Conservation (phyloP, 116 monocot species). For the Papilionanthe hybrid region DNA sequence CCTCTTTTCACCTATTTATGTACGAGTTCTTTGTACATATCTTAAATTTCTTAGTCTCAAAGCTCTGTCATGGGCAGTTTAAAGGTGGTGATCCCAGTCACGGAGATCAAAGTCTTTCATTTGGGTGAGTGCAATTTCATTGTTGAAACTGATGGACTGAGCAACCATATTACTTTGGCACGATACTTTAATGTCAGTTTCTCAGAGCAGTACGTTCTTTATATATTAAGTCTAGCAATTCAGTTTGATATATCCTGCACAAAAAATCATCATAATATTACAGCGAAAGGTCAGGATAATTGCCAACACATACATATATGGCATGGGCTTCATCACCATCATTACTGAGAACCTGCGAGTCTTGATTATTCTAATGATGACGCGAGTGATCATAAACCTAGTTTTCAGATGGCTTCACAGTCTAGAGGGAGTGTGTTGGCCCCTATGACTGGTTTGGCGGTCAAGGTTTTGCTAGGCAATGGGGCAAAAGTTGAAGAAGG, state of each 20-base stretch:
- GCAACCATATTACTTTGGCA: constrained; percentile 55
- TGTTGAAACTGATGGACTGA: constrained; percentile 58
- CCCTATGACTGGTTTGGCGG: constrained; percentile 95
- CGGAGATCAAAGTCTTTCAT: constrained; percentile 51
- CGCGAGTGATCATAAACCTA: no score
- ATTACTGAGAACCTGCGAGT: constrained; percentile 46
- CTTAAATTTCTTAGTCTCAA: neutral
- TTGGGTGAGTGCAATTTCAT: constrained; percentile 50
- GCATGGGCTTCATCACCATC: constrained; percentile 77
- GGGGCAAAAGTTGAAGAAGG: no score
- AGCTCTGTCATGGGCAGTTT: constrained; percentile 28
- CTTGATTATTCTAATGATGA: constrained; percentile 41
- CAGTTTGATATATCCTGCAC: neutral
- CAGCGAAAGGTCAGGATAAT: constrained; percentile 40
- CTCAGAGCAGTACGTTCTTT: neutral
- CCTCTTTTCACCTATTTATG: neutral
- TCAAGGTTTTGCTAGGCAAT: constrained; percentile 69
- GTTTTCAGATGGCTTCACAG: constrained; percentile 30
- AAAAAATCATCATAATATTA: neutral
- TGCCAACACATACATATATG: constrained; percentile 79
- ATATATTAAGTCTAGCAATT: neutral
- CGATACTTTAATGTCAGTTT: constrained; percentile 48
- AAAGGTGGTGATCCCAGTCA: constrained; percentile 36
- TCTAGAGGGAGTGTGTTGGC: constrained; percentile 83
- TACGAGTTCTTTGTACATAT: neutral